A percentile compares a stretch with the other conserved stretches of the same genome.
These are phyloP conservation scores for Nitzschia putrida DNA, from an alignment of 108 stramenopile genomes.

Conservation along the genomic window DNA sequence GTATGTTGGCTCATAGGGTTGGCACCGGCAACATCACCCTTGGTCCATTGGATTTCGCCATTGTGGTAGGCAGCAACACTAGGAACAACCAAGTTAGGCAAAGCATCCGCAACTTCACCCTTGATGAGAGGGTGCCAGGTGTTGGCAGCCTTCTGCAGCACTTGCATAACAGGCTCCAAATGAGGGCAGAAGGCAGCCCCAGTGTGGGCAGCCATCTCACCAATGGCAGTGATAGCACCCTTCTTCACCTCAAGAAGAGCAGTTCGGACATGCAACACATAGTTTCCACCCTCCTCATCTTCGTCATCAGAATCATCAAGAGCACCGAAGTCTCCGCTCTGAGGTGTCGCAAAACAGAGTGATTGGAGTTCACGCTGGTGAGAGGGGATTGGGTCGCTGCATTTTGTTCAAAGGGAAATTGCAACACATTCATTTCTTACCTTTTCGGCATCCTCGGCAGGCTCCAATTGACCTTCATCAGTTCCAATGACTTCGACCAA, in stretches of 20 bases:
- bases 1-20: conserved; percentile 75
- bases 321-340: conserved; percentile 67
- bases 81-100: conserved; percentile 76
- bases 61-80: conserved; percentile 74
- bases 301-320: conserved; percentile 92
- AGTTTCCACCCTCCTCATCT: conserved; percentile 74
- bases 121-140: conserved; percentile 95
- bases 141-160: conserved; percentile 70
- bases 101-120: conserved; percentile 74
- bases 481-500: conserved; percentile 78
- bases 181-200: conserved; percentile 84
- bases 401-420: not conserved
- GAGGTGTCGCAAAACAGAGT: conserved; percentile 32
- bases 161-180: conserved; percentile 77
- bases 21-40: conserved; percentile 70
- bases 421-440: conserved; percentile 31
- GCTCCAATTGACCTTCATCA: conserved; percentile 81
- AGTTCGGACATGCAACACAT: conserved; percentile 88
- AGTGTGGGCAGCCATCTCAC: conserved; percentile 92
- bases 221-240: conserved; percentile 94
- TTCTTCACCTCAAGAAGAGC: conserved; percentile 95
- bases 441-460: conserved; percentile 63
- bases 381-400: conserved; percentile 16
- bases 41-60: conserved; percentile 84
- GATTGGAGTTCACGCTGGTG: conserved; percentile 61